phyloP scores from a whole-genome alignment of 2,329 filamentous ascomycete species.

The Sporothrix euskadiensis region DNA sequence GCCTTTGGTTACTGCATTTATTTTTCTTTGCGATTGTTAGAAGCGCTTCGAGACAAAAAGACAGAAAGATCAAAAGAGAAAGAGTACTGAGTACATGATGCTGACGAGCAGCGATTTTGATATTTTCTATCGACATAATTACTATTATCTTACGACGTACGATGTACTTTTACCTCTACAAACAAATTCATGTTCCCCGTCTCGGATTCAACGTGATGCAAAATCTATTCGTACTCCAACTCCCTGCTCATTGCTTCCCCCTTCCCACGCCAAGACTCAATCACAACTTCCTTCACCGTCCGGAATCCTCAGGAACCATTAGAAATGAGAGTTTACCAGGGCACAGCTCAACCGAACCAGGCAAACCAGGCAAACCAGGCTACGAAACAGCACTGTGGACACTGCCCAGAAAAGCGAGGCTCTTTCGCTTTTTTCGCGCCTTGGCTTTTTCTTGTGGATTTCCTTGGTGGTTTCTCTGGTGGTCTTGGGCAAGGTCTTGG shows the following conservation, averaged over 20 bases:
- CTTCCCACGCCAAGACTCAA: constrained; percentile 5
- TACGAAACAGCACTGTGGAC: background rate
- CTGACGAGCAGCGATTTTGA: background rate
- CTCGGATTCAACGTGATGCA: background rate
- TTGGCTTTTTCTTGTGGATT: constrained; percentile 11
- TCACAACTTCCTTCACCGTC: background rate
- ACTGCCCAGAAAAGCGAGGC: constrained; percentile 4
- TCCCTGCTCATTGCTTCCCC: background rate
- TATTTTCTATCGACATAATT: background rate
- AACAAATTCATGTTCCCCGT: background rate
- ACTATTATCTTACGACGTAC: background rate
- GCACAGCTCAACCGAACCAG: background rate
- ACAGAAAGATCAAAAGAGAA: constrained; percentile 11
- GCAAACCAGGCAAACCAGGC: background rate
- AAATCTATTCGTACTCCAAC: background rate
- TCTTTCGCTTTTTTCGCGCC: background rate
- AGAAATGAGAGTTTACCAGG: background rate
- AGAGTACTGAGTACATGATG: constrained; percentile 5
- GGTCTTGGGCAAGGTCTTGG: background rate
- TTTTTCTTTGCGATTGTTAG: constrained; percentile 7
- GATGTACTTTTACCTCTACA: background rate
- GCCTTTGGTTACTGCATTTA: background rate
- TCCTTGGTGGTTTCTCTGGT: background rate
- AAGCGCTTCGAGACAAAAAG: background rate
- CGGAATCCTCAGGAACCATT: background rate